Conservation (phyloP, 331 rosid species). For the Prunus yedoensis region DNA sequence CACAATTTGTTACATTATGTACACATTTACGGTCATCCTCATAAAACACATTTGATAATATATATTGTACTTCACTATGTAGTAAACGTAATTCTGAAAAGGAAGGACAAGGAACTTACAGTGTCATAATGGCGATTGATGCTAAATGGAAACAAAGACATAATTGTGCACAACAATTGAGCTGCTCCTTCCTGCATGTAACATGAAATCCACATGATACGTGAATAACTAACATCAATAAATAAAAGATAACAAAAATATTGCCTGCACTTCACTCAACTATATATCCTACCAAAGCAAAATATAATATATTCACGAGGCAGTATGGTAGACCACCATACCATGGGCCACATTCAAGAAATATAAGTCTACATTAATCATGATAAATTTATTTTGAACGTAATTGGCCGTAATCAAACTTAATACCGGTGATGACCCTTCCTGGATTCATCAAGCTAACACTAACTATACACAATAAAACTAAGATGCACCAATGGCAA, state of each 20-base stretch:
- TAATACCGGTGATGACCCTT: neutral
- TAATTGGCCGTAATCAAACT: neutral
- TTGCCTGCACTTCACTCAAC: conserved; percentile 9
- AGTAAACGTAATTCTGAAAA: neutral
- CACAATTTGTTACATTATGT: neutral
- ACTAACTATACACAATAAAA: neutral
- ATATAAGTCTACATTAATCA: neutral
- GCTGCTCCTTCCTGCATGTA: conserved; percentile 77
- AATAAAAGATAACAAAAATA: neutral
- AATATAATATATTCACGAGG: neutral
- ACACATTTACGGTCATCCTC: neutral
- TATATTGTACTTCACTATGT: neutral
- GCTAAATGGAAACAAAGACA: conserved; percentile 59
- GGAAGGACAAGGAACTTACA: conserved; percentile 50
- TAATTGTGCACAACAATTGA: conserved; percentile 55
- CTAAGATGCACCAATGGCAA: neutral
- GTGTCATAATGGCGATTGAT: conserved; percentile 62
- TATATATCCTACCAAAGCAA: neutral
- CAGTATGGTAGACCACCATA: neutral
- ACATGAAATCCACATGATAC: neutral
- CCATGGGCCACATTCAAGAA: neutral
- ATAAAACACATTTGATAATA: neutral
- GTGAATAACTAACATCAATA: neutral
- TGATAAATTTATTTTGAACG: neutral
- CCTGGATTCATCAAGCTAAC: neutral